These are phyloP conservation scores for Mycena galopus DNA, from an alignment of 768 basidiomycete species.

Conservation along the genomic window DNA sequence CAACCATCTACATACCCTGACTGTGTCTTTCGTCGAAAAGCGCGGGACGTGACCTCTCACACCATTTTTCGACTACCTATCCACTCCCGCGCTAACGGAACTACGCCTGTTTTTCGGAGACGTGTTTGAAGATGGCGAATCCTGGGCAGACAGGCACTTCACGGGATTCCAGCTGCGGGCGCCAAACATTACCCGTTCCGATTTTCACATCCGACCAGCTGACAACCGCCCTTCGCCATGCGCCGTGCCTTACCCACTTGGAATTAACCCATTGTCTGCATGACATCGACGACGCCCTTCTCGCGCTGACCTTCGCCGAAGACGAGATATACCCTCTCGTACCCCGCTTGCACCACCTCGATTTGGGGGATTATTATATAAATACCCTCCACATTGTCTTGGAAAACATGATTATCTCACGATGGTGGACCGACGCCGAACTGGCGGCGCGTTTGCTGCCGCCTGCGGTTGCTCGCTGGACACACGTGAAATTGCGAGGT, in stretches of 20 bases:
- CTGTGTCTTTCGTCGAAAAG: neutral
- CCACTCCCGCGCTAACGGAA: neutral
- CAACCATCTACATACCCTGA: neutral
- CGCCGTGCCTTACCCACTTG: neutral
- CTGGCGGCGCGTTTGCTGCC: neutral
- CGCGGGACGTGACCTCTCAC: neutral
- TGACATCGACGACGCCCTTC: neutral
- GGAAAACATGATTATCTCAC: neutral
- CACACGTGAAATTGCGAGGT: too few species aligned
- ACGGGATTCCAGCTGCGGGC: neutral
- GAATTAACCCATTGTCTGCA: neutral
- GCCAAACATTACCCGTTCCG: neutral
- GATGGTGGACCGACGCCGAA: neutral
- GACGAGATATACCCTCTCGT: neutral
- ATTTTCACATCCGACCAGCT: neutral
- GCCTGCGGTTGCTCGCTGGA: neutral
- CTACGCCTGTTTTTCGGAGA: neutral
- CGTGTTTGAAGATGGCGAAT: too few species aligned
- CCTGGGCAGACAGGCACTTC: neutral
- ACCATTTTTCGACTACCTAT: neutral
- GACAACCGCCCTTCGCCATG: neutral
- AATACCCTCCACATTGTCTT: neutral
- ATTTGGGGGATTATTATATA: neutral
- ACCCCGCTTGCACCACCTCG: neutral
- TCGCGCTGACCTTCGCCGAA: neutral